phyloP scores from a whole-genome alignment of 2,329 filamentous ascomycete species.

The Xylaria sp. region DNA sequence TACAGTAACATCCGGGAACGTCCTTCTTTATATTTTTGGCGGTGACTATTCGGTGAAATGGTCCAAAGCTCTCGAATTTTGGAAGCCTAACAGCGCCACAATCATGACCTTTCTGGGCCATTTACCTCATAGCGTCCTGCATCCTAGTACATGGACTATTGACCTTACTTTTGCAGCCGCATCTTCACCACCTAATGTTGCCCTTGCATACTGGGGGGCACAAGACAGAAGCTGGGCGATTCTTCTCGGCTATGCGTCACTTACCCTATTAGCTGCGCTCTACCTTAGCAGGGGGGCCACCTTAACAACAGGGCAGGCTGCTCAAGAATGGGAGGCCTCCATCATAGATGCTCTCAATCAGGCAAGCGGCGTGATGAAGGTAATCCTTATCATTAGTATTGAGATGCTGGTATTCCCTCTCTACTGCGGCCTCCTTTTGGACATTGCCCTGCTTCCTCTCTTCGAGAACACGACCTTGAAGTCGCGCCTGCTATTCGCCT shows the following conservation, averaged over 20 bases:
- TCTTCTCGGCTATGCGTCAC: conserved; percentile 80
- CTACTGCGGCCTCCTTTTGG: conserved; percentile 92
- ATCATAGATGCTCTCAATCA: conserved; percentile 88
- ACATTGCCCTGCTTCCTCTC: conserved; percentile 86
- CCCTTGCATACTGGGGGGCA: conserved; percentile 74
- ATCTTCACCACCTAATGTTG: conserved; percentile 60
- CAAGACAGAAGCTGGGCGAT: conserved; percentile 77
- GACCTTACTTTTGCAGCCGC: conserved; percentile 60
- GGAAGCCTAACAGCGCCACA: conserved; percentile 37
- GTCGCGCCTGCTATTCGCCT: conserved; percentile 81
- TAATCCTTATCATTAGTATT: conserved; percentile 97
- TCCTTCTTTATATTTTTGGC: conserved; percentile 58
- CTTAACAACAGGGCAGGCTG: conserved; percentile 67
- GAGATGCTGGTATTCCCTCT: conserved; percentile 98
- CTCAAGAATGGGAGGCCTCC: conserved; percentile 76
- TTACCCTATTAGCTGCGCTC: conserved; percentile 78
- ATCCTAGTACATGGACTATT: conserved; percentile 69
- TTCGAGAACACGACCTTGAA: conserved; percentile 84
- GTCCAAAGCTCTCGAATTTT: conserved; percentile 39
- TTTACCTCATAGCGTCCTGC: conserved; percentile 53
- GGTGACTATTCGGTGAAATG: conserved; percentile 55
- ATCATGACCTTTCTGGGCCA: conserved; percentile 47
- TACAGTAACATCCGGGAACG: conserved; percentile 54
- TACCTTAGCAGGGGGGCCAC: conserved; percentile 81
- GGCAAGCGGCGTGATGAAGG: conserved; percentile 96